A percentile compares a stretch with the other conserved stretches of the same genome.
Conservation (phyloP, 495 filamentous ascomycete genomes). For the Podospora pseudoanserina region DNA sequence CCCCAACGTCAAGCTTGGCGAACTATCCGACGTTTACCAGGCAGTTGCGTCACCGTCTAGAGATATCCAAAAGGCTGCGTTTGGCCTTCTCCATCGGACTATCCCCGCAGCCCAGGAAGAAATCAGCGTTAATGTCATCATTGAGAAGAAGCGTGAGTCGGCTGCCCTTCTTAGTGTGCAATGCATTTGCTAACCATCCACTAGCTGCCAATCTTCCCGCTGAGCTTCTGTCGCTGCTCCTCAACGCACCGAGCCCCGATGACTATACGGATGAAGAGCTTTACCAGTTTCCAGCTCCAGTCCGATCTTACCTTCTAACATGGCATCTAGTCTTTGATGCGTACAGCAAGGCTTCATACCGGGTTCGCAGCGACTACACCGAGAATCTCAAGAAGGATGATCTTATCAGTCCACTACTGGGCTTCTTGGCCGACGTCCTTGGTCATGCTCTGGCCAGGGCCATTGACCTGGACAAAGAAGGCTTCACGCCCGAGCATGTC, state of each 20-base stretch:
- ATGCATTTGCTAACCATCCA: constrained; percentile 4
- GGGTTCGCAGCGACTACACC: constrained; percentile 74
- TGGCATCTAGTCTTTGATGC: constrained; percentile 92
- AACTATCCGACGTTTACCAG: constrained; percentile 55
- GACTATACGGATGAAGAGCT: constrained; percentile 43
- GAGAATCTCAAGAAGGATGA: constrained; percentile 69
- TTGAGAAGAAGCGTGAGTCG: constrained; percentile 61
- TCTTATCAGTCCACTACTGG: constrained; percentile 64
- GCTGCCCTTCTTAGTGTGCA: too few species aligned
- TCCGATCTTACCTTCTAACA: constrained; percentile 78
- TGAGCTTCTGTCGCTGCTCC: constrained; percentile 66
- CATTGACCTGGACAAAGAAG: constrained; percentile 49
- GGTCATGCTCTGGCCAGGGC: constrained; percentile 65
- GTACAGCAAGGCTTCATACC: constrained; percentile 72
- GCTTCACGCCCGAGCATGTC: constrained; percentile 58
- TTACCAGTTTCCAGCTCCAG: constrained; percentile 49
- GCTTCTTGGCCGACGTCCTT: constrained; percentile 78
- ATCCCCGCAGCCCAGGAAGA: constrained; percentile 77
- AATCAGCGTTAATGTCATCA: constrained; percentile 72
- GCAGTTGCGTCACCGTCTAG: constrained; percentile 67
- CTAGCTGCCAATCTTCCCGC: constrained; percentile 60
- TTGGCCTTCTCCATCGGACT: constrained; percentile 70
- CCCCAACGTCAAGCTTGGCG: constrained; percentile 37
- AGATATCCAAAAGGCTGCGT: constrained; percentile 74
- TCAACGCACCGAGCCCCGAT: constrained; percentile 47